These are phyloP conservation scores for Closterium sp. DNA, from an alignment of 139 green algal species.

Conservation along the genomic window DNA sequence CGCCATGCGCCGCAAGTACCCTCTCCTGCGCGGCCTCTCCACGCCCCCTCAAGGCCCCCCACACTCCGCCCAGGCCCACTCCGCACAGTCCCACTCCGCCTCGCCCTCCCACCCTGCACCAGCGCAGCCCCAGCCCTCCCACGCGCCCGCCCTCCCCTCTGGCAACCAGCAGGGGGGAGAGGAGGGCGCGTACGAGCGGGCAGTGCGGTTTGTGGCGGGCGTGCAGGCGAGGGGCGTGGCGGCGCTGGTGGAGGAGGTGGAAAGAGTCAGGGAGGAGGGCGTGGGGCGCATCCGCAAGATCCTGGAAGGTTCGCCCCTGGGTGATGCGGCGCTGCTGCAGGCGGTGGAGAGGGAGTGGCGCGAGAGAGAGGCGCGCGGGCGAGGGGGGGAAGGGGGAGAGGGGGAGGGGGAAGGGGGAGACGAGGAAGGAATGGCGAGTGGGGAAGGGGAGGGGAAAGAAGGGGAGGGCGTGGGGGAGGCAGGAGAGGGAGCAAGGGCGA, in stretches of 20 bases:
- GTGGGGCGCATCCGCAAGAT: slow-evolving; percentile 1
- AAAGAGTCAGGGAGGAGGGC: background rate
- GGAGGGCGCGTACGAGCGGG: background rate
- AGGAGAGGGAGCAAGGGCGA: no score
- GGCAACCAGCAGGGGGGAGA: background rate
- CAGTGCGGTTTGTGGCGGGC: background rate
- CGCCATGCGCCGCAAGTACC: slow-evolving; percentile 42
- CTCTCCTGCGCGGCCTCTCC: background rate
- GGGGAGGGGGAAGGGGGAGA: no score
- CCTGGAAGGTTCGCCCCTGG: background rate
- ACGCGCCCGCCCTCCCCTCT: no score
- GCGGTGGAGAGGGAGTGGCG: background rate
- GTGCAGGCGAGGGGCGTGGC: background rate
- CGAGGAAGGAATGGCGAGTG: background rate
- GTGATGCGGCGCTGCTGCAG: background rate
- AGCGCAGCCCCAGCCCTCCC: background rate
- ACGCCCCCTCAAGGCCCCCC: no score
- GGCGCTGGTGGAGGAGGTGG: background rate
- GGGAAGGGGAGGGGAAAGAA: no score
- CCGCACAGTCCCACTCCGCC: no score
- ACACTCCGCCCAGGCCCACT: background rate
- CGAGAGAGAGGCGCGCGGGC: background rate
- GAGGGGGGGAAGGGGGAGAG: background rate
- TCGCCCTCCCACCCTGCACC: no score
- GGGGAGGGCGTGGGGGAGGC: no score